Percentiles rank a stretch among this genome's conserved stretches.
These are phyloP conservation scores for Panaeolus papilionaceus DNA, from an alignment of 768 basidiomycete genomes.

Conservation along the genomic window DNA sequence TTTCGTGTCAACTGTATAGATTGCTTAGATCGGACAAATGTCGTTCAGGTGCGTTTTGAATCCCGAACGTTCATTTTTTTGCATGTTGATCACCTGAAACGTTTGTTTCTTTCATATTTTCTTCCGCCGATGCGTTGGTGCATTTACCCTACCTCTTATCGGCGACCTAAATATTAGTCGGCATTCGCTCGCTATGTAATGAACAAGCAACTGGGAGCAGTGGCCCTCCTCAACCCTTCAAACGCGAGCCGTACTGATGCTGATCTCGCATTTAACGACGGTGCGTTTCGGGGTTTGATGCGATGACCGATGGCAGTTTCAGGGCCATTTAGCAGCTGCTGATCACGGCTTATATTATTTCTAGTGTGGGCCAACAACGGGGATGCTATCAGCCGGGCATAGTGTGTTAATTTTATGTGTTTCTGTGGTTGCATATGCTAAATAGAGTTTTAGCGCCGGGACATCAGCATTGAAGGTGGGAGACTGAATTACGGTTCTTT, in stretches of 20 bases:
- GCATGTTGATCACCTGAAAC: background rate
- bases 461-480: conserved; percentile 92
- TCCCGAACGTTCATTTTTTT: conserved; percentile 18
- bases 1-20: conserved; percentile 97
- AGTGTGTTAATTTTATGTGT: conserved; percentile 54
- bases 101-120: background rate
- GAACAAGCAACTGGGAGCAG: conserved; percentile 72
- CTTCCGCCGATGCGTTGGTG: background rate
- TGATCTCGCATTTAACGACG: conserved; percentile 82
- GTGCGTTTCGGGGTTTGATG: conserved; percentile 41
- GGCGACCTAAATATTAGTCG: conserved; percentile 55
- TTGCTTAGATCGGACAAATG: conserved; percentile 94
- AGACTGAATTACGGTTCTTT: conserved; percentile 26
- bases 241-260: conserved; percentile 61
- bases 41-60: conserved; percentile 70
- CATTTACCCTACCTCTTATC: conserved; percentile 1
- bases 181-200: conserved; percentile 90
- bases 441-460: conserved; percentile 66
- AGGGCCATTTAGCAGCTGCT: background rate
- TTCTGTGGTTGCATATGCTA: conserved; percentile 3
- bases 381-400: conserved; percentile 89
- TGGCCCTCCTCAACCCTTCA: conserved; percentile 67
- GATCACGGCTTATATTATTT: conserved; percentile 6
- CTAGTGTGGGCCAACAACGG: conserved; percentile 98
- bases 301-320: background rate